Evolutionary conservation across 306 rosid species (phyloP).

Genomic region (Astragalus membranaceus): DNA sequence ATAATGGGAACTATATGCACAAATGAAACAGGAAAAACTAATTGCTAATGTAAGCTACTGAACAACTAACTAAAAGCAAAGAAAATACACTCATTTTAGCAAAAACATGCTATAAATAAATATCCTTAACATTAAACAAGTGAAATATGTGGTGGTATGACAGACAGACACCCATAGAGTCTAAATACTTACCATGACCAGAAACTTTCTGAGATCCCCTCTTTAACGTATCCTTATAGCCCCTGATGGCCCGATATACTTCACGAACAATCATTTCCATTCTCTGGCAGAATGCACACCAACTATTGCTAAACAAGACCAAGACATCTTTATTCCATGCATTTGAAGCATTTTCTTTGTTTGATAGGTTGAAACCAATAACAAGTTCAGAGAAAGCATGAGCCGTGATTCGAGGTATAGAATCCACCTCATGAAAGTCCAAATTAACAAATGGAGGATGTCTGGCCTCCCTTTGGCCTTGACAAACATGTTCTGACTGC

Average conservation of each 20-base stretch:
- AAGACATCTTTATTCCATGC: slow-evolving; percentile 72
- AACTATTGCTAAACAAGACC: slow-evolving; percentile 86
- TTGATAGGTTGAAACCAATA: slow-evolving; percentile 60
- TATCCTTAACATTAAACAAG: not conserved
- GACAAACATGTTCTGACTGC: slow-evolving; percentile 42
- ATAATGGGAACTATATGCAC: not conserved
- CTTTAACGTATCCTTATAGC: slow-evolving; percentile 34
- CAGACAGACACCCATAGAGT: not conserved
- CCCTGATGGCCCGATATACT: slow-evolving; percentile 65
- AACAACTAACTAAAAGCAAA: not conserved
- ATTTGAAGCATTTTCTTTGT: slow-evolving; percentile 31
- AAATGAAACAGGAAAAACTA: not conserved
- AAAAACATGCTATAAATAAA: slow-evolving; percentile 8
- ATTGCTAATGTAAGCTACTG: not conserved
- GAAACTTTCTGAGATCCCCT: slow-evolving; percentile 40
- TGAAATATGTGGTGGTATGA: not conserved
- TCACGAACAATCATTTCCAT: slow-evolving; percentile 82
- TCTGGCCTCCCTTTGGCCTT: slow-evolving; percentile 44
- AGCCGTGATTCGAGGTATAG: slow-evolving; percentile 68
- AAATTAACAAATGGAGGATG: slow-evolving; percentile 84
- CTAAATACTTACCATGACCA: slow-evolving; percentile 38
- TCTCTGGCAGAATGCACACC: slow-evolving; percentile 94
- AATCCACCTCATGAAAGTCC: slow-evolving; percentile 85
- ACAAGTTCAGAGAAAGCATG: slow-evolving; percentile 60
- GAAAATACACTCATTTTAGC: not conserved